Conservation (phyloP, 768 basidiomycete genomes). For the Lanmaoa pseudosensibilis region DNA sequence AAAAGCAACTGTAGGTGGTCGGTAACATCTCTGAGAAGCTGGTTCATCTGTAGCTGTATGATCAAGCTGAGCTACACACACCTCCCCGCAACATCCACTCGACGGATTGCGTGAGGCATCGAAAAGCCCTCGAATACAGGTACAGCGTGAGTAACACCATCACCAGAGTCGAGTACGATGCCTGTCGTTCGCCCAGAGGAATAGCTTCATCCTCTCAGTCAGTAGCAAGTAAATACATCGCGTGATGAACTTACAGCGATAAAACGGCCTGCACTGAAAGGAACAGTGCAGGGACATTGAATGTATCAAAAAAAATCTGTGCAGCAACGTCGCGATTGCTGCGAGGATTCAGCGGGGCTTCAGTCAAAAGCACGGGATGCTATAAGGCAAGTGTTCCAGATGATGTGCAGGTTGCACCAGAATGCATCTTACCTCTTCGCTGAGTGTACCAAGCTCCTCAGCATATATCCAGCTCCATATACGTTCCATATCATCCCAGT, state of each 20-base stretch:
- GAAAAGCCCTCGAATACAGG: slow-evolving; percentile 99
- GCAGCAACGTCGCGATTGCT: slow-evolving; percentile 95
- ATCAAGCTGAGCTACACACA: slow-evolving; percentile 32
- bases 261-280: slow-evolving; percentile 97
- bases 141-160: slow-evolving; percentile 98
- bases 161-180: slow-evolving; percentile 98
- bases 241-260: slow-evolving; percentile 70
- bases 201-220: slow-evolving; percentile 58
- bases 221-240: background rate
- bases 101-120: slow-evolving; percentile 96
- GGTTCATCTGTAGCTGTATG: background rate
- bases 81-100: slow-evolving; percentile 97
- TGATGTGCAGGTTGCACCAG: background rate
- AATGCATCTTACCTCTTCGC: slow-evolving; percentile 77
- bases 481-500: slow-evolving; percentile 99
- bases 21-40: slow-evolving; percentile 77
- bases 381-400: slow-evolving; percentile 34
- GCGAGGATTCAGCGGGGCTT: slow-evolving; percentile 96
- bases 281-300: slow-evolving; percentile 97
- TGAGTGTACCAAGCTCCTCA: slow-evolving; percentile 91
- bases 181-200: slow-evolving; percentile 98
- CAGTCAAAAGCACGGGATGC: slow-evolving; percentile 97
- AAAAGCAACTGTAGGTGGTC: slow-evolving; percentile 93
- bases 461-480: slow-evolving; percentile 99
- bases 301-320: slow-evolving; percentile 99